Conservation (phyloP, 805 yeast genomes). For the Yamadazyma endophytica region DNA sequence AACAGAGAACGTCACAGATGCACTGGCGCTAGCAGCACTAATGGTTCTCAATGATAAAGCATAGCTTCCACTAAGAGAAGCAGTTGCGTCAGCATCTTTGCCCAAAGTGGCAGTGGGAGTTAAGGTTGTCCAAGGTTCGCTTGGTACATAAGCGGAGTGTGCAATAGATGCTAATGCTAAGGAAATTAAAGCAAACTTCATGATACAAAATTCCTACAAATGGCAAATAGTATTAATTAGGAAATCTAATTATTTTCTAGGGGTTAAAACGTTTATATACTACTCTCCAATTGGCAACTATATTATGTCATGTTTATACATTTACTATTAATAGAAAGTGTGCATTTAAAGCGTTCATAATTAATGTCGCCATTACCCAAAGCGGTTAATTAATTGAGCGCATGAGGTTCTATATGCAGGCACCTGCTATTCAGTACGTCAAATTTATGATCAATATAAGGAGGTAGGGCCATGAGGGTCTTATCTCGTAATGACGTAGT, state of each 20-base stretch:
- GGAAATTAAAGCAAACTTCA: not conserved
- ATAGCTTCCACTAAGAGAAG: conserved; percentile 25
- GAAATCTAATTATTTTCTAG: conserved; percentile 1
- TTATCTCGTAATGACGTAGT: no score
- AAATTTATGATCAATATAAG: not conserved
- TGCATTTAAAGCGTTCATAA: no score
- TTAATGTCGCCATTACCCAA: no score
- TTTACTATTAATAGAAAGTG: not conserved
- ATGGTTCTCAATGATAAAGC: conserved; percentile 28
- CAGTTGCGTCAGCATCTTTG: conserved; percentile 17
- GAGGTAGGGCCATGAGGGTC: not conserved
- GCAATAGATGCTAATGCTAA: conserved; percentile 4
- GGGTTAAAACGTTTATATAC: conserved; percentile 2
- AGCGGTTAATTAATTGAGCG: conserved; percentile 8
- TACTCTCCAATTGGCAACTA: not conserved
- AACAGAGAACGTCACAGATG: conserved; percentile 6
- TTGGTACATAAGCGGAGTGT: conserved; percentile 23
- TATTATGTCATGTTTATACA: not conserved
- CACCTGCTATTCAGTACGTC: conserved; percentile 1
- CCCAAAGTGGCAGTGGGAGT: conserved; percentile 24
- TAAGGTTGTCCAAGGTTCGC: conserved; percentile 23
- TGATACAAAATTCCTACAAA: no score
- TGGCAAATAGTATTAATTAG: not conserved
- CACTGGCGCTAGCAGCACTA: conserved; percentile 11
- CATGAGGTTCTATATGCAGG: conserved; percentile 2